A percentile compares a stretch with the other conserved stretches of the same genome.
Conservation (phyloP, 1,139 yeast species). For the Saccharomycopsis hybrid region DNA sequence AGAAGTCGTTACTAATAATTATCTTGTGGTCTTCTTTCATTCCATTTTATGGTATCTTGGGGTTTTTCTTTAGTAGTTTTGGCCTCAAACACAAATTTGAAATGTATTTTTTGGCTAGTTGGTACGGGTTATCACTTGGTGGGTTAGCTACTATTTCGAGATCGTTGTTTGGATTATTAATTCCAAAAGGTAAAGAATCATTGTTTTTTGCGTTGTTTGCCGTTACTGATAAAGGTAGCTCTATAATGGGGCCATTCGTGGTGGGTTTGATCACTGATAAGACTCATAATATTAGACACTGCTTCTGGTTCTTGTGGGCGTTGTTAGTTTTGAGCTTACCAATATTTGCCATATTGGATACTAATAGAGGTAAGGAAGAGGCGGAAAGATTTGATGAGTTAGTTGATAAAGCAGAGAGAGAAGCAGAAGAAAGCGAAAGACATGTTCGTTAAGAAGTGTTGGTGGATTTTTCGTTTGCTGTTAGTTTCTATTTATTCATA, state of each 20-base stretch:
- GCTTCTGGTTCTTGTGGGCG: slow-evolving; percentile 52
- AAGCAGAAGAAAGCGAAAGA: too few species aligned
- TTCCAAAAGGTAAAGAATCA: slow-evolving; percentile 64
- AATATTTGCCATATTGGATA: slow-evolving; percentile 42
- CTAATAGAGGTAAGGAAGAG: slow-evolving; percentile 49
- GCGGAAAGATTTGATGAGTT: slow-evolving; percentile 33
- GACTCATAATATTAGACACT: slow-evolving; percentile 62
- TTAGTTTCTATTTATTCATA: too few species aligned
- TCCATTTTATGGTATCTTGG: slow-evolving; percentile 60
- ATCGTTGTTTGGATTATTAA: slow-evolving; percentile 54
- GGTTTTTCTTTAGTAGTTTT: slow-evolving; percentile 43
- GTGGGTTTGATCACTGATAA: slow-evolving; percentile 60
- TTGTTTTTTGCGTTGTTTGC: slow-evolving; percentile 64
- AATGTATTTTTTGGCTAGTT: slow-evolving; percentile 55
- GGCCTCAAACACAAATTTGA: slow-evolving; percentile 58
- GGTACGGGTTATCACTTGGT: slow-evolving; percentile 69
- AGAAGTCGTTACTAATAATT: slow-evolving; percentile 42
- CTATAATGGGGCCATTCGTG: slow-evolving; percentile 59
- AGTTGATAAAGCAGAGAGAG: slow-evolving; percentile 4
- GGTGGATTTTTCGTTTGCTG: too few species aligned
- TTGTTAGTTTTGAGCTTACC: slow-evolving; percentile 48
- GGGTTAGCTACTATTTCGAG: slow-evolving; percentile 61
- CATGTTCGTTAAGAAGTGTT: too few species aligned
- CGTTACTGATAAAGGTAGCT: slow-evolving; percentile 70
- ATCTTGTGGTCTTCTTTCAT: slow-evolving; percentile 56